Base-by-base conservation (phyloP, 768 basidiomycete species). In the Austroboletus festivus region DNA sequence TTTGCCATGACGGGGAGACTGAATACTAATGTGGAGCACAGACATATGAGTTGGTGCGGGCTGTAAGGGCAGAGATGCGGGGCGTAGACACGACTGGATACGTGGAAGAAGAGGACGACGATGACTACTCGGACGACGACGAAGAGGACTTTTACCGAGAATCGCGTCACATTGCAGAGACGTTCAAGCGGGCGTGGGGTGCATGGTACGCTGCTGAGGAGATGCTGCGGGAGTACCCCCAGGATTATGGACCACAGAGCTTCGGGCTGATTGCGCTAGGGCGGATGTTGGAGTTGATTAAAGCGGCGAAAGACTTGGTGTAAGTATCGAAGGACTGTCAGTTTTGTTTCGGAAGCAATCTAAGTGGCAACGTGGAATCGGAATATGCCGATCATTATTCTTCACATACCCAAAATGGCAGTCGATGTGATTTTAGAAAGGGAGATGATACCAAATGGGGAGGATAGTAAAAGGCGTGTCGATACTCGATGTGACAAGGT, bases 221-320 rank as follows among this genome's bases (percentile, higher is more conserved):
- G 2, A 40, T 37, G 10, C 33, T 75, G 16, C 43, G 37, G 38
- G 51, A 53, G 0, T 60, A 67, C 13, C 56, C 61, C 15, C 50
- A 21, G 4, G 42, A 43, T 39, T 78, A 70, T 50, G 76, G 76
- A 1, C 59, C 72, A 7, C 69, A 70, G 51, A 74, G 73, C 53
- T 78, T 77, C 42, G 76, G 77, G 10, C 48, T 74, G 47, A 63
- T 79, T 16, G 75, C 73, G 18, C 46, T 78, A 53, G 71, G 72
- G 11, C 55, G 63, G 21, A 67, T 78, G 55, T 56, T 79, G 45
- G 73, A 76, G 15, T 50, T 69, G 24, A 46, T 72, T 21, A 73
- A 71, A 45, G 66, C 56, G 16, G 57, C 57, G 7, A 44, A 44
- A 2, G 15, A 22, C 5, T 37, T 50, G 1, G 35, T 56, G 5